A percentile compares a stretch with the other conserved stretches of the same genome.
phyloP scores from a whole-genome alignment of 139 green algal species.

The Micractinium conductrix region DNA sequence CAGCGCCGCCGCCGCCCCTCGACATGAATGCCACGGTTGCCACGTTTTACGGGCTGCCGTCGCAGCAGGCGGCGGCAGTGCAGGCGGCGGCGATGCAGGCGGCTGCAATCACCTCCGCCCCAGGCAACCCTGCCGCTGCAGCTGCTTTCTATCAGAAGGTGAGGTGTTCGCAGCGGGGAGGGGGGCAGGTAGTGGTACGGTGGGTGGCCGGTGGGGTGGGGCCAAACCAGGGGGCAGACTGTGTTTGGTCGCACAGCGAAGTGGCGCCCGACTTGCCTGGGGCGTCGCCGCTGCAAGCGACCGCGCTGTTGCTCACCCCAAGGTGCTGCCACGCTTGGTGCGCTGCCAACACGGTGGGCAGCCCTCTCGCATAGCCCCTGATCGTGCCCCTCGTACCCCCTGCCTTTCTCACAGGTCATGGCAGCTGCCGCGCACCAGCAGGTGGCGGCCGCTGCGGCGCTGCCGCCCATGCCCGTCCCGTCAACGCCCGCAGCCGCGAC shows the following conservation, averaged over 20 bases:
- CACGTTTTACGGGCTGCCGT: background rate
- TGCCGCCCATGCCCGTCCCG: no score
- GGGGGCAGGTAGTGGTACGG: no score
- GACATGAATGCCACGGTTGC: background rate
- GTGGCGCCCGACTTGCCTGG: background rate
- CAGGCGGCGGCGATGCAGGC: background rate
- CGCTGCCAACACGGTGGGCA: no score
- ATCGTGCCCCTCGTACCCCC: no score
- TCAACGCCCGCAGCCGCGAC: no score
- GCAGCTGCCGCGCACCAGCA: no score
- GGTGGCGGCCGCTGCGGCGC: no score
- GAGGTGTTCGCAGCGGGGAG: background rate
- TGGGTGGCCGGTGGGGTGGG: no score
- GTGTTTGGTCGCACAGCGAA: background rate
- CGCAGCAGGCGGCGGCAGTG: background rate
- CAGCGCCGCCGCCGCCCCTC: background rate
- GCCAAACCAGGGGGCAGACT: no score
- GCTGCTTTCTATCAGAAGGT: constrained; percentile 5
- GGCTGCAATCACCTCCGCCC: background rate
- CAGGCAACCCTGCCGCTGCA: background rate
- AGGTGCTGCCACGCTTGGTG: background rate
- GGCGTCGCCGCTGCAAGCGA: background rate
- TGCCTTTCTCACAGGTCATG: no score
- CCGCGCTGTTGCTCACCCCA: background rate
- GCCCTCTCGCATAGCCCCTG: no score